Conservation (phyloP, 805 yeast genomes). For the Nakazawaea ernobii region DNA sequence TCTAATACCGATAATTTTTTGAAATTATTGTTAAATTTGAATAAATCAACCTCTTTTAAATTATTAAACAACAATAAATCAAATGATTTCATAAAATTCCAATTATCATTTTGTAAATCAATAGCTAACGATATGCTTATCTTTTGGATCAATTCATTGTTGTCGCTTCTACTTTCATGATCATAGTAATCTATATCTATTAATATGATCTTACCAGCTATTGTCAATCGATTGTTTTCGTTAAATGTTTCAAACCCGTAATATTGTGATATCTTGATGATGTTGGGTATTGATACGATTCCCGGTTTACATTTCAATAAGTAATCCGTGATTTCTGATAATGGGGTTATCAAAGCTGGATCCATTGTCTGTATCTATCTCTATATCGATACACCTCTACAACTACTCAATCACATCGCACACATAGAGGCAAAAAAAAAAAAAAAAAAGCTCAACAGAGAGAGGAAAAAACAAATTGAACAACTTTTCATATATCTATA, state of each 20-base stretch:
- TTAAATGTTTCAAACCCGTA: conserved; percentile 33
- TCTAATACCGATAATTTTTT: conserved; percentile 7
- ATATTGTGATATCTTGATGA: conserved; percentile 27
- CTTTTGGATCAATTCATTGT: background rate
- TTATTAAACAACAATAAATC: background rate
- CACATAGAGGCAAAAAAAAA: background rate
- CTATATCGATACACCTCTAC: background rate
- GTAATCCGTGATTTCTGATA: conserved; percentile 26
- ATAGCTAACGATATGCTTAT: conserved; percentile 3
- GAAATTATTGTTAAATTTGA: conserved; percentile 8
- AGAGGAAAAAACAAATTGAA: background rate
- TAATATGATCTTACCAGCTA: conserved; percentile 29
- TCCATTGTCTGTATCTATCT: conserved; percentile 16
- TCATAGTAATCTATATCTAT: conserved; percentile 29
- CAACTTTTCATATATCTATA: background rate
- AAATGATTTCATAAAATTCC: background rate
- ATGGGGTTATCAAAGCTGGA: conserved; percentile 26
- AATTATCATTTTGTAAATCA: conserved; percentile 2
- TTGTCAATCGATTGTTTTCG: conserved; percentile 28
- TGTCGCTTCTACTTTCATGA: conserved; percentile 16
- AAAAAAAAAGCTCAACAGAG: background rate
- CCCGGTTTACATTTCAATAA: conserved; percentile 28
- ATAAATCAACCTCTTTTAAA: background rate
- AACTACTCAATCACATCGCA: too few species aligned
- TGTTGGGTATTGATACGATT: conserved; percentile 24